Evolutionary conservation across 495 filamentous ascomycete species (phyloP), one percentile per base, ranked within the genome.

Genomic region (Xylaria bambusicola): DNA sequence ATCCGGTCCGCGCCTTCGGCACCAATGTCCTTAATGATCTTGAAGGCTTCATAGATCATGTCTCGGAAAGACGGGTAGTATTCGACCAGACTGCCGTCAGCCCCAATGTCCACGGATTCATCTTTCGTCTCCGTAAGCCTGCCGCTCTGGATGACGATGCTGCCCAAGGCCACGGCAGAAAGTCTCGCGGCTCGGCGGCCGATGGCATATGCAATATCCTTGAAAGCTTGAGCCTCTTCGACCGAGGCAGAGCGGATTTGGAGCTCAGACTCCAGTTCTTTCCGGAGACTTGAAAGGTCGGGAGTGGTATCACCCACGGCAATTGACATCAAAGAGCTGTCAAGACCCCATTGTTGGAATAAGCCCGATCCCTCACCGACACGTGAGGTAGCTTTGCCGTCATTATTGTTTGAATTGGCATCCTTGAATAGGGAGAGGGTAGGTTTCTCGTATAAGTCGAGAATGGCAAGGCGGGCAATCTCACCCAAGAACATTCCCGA

Each of bases 401-500:
- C 86, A 61, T 89, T 88, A 44, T 73, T 73, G 62, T 72, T 78
- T n/a, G 82, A 85, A 66, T 86, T 79, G 29, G 82, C 84, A 65
- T 90, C 81, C 58, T 80, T 80, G 82, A 96, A 92, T 29, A 96
- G 76, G 9, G 83, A 76, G 13, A 87, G 68, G 0, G 77, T 65
- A 9, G 84, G 67, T 60, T 89, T 80, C 56, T 86, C 77, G 60
- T 91, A 72, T 69, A 93, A 74, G 33, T 82, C 76, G 18, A 92
- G 66, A 26, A 97, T 72, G 27, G 86, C 87, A 29, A 89, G 84
- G 9, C 94, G 89, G 36, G 97, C 78, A 58, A 98, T 93, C 71
- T 98, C 94, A 53, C 94, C 94, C 20, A 98, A 73, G 81, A 98
- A 98, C 94, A 98, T 98, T 73, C 94, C 94, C 0, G 90, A 94